Base-by-base conservation (phyloP, 768 basidiomycete genomes). In the Agaricus subrufescens region DNA sequence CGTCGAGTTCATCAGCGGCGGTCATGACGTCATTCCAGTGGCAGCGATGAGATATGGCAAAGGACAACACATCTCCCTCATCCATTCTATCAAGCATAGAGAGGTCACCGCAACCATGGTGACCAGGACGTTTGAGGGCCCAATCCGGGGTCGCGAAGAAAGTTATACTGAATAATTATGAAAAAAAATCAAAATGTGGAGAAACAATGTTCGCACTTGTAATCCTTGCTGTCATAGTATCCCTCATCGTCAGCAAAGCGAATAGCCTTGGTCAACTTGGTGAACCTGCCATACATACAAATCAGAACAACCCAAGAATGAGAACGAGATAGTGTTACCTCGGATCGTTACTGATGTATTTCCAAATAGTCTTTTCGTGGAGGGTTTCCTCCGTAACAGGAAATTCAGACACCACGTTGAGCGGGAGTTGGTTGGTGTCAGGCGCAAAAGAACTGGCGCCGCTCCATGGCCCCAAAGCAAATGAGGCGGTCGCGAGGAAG, bases 91-190 rank as follows among this genome's bases (percentile, higher is more conserved):
- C 52, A 3, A 49, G 39, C 19, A 52, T 27, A 23, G 58, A 46
- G 42, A 43, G 47, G 26, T 60, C 31, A 52, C 50, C 37, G 45
- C 61, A 57, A 43, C 49, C 50, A 39, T 62, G 62, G 27, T 60
- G 60, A 15, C 63, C 66, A 23, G 48, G 64, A 6, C 53, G 73
- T 1, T 3, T 19, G 19, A 82, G 61, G n/a, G 73, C 79, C 52
- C 65, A 70, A 60, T 82, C 72, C 3, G 79, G 76, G 15, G 75
- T 71, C 0, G 81, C 81, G 57, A 83, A 82, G 65, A 82, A 79
- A 0, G 82, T 82, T 25, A 82, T 54, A n/a, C 80, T 82, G 42
- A 7, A 29, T 15, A 26, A 34, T 10, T 7, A 27, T 54, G 29
- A 40, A 34, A 44, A n/a, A 12, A 14, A 29, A 34, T 37, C 27